Percentiles rank a stretch among this genome's conserved stretches.
phyloP scores from a whole-genome alignment of 257 asterid genomes.

The Solanum chilense region DNA sequence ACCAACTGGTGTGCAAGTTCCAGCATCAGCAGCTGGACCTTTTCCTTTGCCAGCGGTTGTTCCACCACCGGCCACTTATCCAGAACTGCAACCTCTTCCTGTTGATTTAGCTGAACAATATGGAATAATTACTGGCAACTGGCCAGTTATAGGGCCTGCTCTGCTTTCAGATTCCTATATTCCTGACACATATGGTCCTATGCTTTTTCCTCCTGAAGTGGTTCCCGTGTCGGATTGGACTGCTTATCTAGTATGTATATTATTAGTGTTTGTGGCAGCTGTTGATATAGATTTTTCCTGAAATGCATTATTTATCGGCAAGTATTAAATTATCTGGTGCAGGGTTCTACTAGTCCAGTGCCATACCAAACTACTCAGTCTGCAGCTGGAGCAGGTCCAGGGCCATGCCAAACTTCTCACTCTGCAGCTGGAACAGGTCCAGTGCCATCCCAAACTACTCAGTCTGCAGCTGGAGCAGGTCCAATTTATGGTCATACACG shows the following conservation, averaged over 20 bases:
- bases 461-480: constrained; percentile 34
- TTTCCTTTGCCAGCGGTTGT: constrained; percentile 18
- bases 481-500: constrained; percentile 42
- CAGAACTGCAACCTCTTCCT: constrained; percentile 22
- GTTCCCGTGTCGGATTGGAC: constrained; percentile 66
- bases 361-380: constrained; percentile 1
- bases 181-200: constrained; percentile 52
- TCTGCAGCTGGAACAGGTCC: constrained; percentile 7
- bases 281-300: background rate
- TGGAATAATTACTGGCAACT: constrained; percentile 49
- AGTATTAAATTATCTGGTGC: background rate
- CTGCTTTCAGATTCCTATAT: constrained; percentile 46
- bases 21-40: constrained; percentile 18
- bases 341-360: constrained; percentile 41
- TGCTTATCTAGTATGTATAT: constrained; percentile 40
- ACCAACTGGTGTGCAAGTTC: constrained; percentile 33
- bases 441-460: constrained; percentile 31
- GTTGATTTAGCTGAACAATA: constrained; percentile 57
- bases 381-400: constrained; percentile 29
- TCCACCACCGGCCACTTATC: constrained; percentile 1
- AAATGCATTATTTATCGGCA: background rate
- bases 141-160: constrained; percentile 51
- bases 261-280: background rate
- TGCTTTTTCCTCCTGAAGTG: constrained; percentile 14
- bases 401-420: background rate